Percentiles rank a stretch among this genome's conserved stretches.
These are phyloP conservation scores for Blastomyces gilchristii DNA, from an alignment of 2,329 filamentous ascomycete species.

Conservation along the genomic window DNA sequence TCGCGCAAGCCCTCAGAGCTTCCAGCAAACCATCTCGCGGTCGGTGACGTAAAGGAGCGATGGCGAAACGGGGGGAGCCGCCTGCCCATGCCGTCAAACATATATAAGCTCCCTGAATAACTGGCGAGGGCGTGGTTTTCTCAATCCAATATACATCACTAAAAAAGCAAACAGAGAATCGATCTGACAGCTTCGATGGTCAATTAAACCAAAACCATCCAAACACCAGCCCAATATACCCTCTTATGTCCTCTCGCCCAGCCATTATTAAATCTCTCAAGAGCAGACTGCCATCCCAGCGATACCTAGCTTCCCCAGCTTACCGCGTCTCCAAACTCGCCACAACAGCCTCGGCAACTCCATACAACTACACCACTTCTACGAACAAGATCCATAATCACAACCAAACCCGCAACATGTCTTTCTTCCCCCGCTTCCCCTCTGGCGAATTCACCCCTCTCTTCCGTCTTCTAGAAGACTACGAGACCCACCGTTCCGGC, in stretches of 20 bases:
- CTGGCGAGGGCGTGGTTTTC: neutral
- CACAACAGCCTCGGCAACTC: neutral
- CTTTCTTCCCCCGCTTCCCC: slow-evolving; percentile 30
- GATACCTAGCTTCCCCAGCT: neutral
- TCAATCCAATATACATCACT: neutral
- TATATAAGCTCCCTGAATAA: neutral
- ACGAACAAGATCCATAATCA: neutral
- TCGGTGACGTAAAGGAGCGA: slow-evolving; percentile 3
- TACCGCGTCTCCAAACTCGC: slow-evolving; percentile 1
- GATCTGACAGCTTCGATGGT: neutral
- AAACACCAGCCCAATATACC: neutral
- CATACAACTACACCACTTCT: neutral
- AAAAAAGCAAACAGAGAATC: neutral
- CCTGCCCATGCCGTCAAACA: neutral
- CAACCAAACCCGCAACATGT: slow-evolving; percentile 26
- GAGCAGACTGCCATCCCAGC: neutral
- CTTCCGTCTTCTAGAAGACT: slow-evolving; percentile 36
- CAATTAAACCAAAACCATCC: neutral
- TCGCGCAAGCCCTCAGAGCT: slow-evolving; percentile 1
- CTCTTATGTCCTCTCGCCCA: neutral
- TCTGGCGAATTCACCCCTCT: slow-evolving; percentile 31
- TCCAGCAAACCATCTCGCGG: neutral
- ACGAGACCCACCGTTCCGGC: slow-evolving; percentile 25
- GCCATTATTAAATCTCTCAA: neutral
- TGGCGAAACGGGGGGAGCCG: no score